Conservation (phyloP, 192 early-diverging fungal species). For the Phycomyces blakesleeanus region DNA sequence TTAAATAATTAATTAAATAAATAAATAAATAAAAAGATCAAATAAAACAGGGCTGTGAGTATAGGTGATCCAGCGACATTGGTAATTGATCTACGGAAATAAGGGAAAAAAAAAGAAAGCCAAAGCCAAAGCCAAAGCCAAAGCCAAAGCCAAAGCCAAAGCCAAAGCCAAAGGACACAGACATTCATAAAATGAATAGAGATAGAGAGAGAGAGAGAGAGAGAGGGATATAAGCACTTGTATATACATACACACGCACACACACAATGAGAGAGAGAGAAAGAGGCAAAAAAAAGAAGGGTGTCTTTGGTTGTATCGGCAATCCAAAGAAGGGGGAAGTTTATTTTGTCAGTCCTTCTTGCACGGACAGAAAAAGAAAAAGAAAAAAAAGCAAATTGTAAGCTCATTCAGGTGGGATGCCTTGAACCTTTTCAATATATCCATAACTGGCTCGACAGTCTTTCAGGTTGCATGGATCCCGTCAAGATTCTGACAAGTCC, state of each 20-base stretch:
- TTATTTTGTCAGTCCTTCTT: constrained; percentile 8
- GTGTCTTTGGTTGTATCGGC: constrained; percentile 7
- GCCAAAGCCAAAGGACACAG: too few relatives aligned
- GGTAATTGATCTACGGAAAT: constrained; percentile 3
- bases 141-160: too few relatives aligned
- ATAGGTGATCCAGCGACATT: constrained; percentile 15
- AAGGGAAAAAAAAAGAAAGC: background rate
- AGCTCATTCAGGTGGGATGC: background rate
- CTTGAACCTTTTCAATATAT: constrained; percentile 6
- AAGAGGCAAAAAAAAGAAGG: constrained; percentile 3
- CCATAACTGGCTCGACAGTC: background rate
- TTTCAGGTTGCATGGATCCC: constrained; percentile 6
- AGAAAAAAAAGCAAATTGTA: too few relatives aligned
- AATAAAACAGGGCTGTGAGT: background rate
- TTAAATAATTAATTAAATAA: too few relatives aligned
- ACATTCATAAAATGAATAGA: too few relatives aligned
- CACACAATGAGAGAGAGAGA: too few relatives aligned
- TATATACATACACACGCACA: too few relatives aligned
- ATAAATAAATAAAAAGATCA: too few relatives aligned
- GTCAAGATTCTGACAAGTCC: background rate
- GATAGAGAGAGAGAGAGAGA: too few relatives aligned
- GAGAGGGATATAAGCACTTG: too few relatives aligned
- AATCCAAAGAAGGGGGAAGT: constrained; percentile 7
- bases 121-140: too few relatives aligned
- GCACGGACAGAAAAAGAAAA: constrained; percentile 4